Evolutionary conservation across 2,329 filamentous ascomycete genomes (phyloP).

Genomic region (Alternaria sp.): DNA sequence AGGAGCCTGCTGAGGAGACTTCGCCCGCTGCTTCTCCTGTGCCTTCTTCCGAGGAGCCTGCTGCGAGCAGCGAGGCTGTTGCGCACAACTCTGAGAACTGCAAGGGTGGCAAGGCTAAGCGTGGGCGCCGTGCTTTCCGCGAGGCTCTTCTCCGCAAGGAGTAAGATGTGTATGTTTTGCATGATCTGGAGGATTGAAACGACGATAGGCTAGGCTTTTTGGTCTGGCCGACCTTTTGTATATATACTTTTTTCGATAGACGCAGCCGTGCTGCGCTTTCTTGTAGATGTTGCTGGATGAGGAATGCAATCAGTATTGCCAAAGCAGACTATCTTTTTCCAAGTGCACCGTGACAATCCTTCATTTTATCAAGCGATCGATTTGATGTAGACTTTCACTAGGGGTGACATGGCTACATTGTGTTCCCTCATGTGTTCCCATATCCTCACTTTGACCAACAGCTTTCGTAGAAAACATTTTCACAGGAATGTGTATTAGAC

Average conservation of each 20-base stretch:
- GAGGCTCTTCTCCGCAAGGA: not conserved
- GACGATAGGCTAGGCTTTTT: not conserved
- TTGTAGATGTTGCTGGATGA: not conserved
- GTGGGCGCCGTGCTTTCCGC: conserved; percentile 9
- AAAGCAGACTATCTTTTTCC: no score
- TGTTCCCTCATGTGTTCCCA: no score
- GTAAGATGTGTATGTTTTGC: not conserved
- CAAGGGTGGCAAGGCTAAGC: conserved; percentile 3
- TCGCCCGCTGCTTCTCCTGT: not conserved
- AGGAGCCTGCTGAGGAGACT: not conserved
- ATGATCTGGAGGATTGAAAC: not conserved
- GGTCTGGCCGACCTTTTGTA: not conserved
- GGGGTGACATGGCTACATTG: no score
- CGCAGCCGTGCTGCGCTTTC: conserved; percentile 6
- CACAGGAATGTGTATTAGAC: no score
- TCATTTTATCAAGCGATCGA: no score
- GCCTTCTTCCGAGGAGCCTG: not conserved
- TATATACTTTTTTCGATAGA: not conserved
- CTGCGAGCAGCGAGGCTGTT: not conserved
- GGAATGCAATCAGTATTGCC: not conserved
- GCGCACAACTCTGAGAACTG: not conserved
- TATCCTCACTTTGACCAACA: no score
- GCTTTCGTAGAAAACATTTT: no score
- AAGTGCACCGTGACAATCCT: no score
- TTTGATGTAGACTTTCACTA: no score